phyloP scores from a whole-genome alignment of 1,284 basidiomycete species.

The Inonotus obliquus region DNA sequence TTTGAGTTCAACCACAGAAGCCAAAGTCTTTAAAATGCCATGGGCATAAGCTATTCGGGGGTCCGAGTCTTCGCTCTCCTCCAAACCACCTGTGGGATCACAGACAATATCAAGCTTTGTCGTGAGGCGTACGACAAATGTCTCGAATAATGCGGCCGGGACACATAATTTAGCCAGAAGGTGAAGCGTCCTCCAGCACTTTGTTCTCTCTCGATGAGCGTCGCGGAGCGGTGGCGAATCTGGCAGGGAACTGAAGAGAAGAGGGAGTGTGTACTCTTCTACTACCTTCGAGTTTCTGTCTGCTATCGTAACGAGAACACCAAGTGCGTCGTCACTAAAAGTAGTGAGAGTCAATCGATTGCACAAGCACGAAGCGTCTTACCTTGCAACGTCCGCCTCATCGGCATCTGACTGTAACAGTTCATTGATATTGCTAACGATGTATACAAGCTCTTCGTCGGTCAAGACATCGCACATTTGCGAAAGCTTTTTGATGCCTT shows the following conservation, averaged over 20 bases:
- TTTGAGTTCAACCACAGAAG: constrained; percentile 64
- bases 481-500: constrained; percentile 60
- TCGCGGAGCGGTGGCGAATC: constrained; percentile 56
- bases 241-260: constrained; percentile 73
- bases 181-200: constrained; percentile 67
- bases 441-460: constrained; percentile 71
- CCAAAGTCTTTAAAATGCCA: constrained; percentile 71
- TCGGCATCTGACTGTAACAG: constrained; percentile 55
- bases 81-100: constrained; percentile 30
- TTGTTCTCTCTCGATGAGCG: constrained; percentile 51
- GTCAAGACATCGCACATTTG: constrained; percentile 59
- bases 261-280: constrained; percentile 73
- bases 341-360: background rate
- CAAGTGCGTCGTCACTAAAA: constrained; percentile 61
- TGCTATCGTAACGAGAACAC: constrained; percentile 67
- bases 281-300: constrained; percentile 61
- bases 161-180: constrained; percentile 75
- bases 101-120: constrained; percentile 77
- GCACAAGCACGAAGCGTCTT: constrained; percentile 11
- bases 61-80: constrained; percentile 37
- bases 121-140: constrained; percentile 73
- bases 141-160: constrained; percentile 79
- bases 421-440: constrained; percentile 76
- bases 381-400: constrained; percentile 57
- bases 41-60: constrained; percentile 74